Evolutionary conservation across 192 early-diverging fungal species (phyloP), one percentile per base, ranked within the genome.

Genomic region (Gryganskiella cystojenkinii): DNA sequence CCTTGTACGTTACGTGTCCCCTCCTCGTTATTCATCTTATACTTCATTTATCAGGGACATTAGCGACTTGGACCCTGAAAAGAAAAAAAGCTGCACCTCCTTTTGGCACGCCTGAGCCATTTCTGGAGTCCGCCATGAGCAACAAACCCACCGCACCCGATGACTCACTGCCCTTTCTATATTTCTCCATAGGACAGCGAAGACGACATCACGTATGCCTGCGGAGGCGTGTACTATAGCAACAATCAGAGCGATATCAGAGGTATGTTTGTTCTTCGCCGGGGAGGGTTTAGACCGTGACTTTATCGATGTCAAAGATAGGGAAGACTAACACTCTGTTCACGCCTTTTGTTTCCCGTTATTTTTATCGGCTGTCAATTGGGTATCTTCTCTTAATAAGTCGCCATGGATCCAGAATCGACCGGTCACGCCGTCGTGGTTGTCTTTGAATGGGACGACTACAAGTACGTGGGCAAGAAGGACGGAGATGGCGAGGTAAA

Each of bases 381-480:
- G n/a, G n/a, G n/a, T n/a, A n/a, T n/a, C 4, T 59, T 59, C 19
- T 42, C 28, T 61, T 25, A 49, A 45, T 45, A 25, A 76, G 73
- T 76, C 24, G 60, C 68, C 47, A 76, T 76, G 73, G 54, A 63
- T 33, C 35, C 37, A 47, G 45, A 61, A 7, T 83, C 85, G 9
- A 50, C 64, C 7, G 85, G 83, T 42, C 63, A 79, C 14, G 69
- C 80, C 6, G 78, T 82, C 2, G 51, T 87, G 20, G 64, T 84
- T 7, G 76, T 87, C 43, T 84, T 81, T 37, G 83, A 87, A 55
- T 84, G 80, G 79, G 63, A 61, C 22, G 85, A 87, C 45, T 63
- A 67, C 42, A 44, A 73, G n/a, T 61, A 76, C 33, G 63, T 87
- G 56, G 85, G 85, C 22, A 73, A 59, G 40, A 49, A 34, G 7